phyloP scores from a whole-genome alignment of 176 grass and related monocot genomes.

The Eremochloa ophiuroides region DNA sequence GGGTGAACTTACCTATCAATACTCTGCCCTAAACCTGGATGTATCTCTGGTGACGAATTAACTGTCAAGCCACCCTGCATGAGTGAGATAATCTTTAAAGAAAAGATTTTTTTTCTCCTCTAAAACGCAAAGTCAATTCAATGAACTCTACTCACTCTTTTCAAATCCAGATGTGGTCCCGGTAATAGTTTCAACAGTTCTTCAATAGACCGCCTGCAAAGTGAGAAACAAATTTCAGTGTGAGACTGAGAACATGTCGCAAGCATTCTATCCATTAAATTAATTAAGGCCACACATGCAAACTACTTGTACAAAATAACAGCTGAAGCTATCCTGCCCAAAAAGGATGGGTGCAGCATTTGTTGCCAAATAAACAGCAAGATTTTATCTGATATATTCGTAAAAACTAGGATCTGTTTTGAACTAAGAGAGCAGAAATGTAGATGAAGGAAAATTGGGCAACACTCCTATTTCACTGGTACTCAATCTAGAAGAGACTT shows the following conservation, averaged over 20 bases:
- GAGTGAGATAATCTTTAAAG: neutral
- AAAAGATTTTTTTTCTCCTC: neutral
- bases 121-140: neutral
- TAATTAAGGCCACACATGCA: neutral
- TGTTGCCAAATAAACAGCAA: neutral
- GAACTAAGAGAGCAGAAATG: neutral
- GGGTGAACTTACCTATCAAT: slow-evolving; percentile 59
- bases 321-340: neutral
- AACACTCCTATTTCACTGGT: neutral
- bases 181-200: slow-evolving; percentile 81
- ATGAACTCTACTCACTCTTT: slow-evolving; percentile 54
- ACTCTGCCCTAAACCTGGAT: slow-evolving; percentile 32
- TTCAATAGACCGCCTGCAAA: slow-evolving; percentile 89
- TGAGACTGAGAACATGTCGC: neutral
- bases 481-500: neutral
- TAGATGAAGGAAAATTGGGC: neutral
- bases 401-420: neutral
- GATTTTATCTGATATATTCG: neutral
- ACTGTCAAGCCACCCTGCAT: slow-evolving; percentile 37
- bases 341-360: neutral
- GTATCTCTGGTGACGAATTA: slow-evolving; percentile 36
- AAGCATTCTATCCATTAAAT: neutral
- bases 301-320: neutral
- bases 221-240: neutral
- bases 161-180: slow-evolving; percentile 89